Evolutionary conservation across 257 asterid genomes (phyloP), one percentile per base, ranked within the genome.

Genomic region (Gentiana straminea): DNA sequence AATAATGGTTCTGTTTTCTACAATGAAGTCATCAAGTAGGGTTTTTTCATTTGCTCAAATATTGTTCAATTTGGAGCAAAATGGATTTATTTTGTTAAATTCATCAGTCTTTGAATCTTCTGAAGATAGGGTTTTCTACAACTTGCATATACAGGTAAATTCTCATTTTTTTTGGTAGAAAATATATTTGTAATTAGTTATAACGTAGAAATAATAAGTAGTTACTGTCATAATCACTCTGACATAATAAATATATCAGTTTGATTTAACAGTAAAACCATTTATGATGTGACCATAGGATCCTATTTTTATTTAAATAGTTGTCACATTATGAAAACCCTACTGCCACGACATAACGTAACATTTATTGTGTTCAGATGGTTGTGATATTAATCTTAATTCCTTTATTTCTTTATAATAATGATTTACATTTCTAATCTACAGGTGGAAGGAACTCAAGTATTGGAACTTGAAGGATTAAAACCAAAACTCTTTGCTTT

Each of bases 101-200:
- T 82, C 79, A 35, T 61, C 88, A 38, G 69, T 64, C 55, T 75
- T 83, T 52, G 60, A 77, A 54, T 77, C 89, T n/a, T 73, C 53
- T 65, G 63, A 73, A 54, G 86, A 76, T 10, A 80, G 81, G 64
- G 36, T 73, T 62, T 83, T 83, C 75, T 71, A 59, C 33, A 86
- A 61, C 66, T 53, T 83, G 68, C 95, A 81, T 64, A 72, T 83
- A 59, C 73, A 79, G 83, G 95, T 84, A 81, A 13, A 33, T 53
- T 35, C 43, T 53, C 15, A 24, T 55, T 51, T 38, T 55, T 55
- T 53, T 39, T 39, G 44, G 44, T 7, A 3, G 44, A 39, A 39
- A 39, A 39, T 8, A 7, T 37, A 50, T 50, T 36, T 32, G 24
- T 24, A 24, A 24, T 24, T 24, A 24, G 24, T 24, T 24, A 24